Base-by-base conservation (phyloP, 331 rosid genomes). In the Acacia pycnantha region DNA sequence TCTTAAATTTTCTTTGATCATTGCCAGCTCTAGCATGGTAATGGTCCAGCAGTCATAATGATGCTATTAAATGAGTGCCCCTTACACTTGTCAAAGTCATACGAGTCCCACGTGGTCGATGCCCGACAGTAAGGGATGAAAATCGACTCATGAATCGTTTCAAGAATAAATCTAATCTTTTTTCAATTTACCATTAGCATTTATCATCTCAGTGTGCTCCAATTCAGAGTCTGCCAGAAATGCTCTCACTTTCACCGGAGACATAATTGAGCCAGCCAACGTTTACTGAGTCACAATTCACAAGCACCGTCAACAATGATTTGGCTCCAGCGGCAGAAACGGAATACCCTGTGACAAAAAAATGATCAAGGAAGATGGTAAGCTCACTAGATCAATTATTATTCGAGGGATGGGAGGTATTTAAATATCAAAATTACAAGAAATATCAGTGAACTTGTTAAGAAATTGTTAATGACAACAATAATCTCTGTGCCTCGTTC, bases 21-120 rank as follows among this genome's bases (percentile, higher is more conserved):
- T 74, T 87, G 94, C 97, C 97, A 94, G 96, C 98, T 90, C 92
- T 90, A 81, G 87, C 84, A 71, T 76, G 11, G 90, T 40, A 72
- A 91, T 90, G 97, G 98, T 94, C 98, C 98, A 88, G 53, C 92
- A 35, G 82, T 62, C 94, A 87, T 94, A 87, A 92, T 85, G 89
- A 82, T 81, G 87, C 86, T 89, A 84, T 85, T 92, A 48, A 90
- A 88, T 88, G 85, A 70, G 66, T 83, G 72, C 88, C 81, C 80
- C 62, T 80, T 75, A 88, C 93, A 89, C 91, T 83, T 90, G 93
- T 92, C 94, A 83, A 83, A 73, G 54, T 50, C 19, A 71, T 66
- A 69, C 80, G 31, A 70, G 79, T 86, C 83, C 77, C 90, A 82
- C 87, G 86, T 85, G 90, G 76, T 77, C 67, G 46, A 68, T 79